Evolutionary conservation across 2,329 filamentous ascomycete species (phyloP), one percentile per base, ranked within the genome.

Genomic region (Leptosphaerulina australis): DNA sequence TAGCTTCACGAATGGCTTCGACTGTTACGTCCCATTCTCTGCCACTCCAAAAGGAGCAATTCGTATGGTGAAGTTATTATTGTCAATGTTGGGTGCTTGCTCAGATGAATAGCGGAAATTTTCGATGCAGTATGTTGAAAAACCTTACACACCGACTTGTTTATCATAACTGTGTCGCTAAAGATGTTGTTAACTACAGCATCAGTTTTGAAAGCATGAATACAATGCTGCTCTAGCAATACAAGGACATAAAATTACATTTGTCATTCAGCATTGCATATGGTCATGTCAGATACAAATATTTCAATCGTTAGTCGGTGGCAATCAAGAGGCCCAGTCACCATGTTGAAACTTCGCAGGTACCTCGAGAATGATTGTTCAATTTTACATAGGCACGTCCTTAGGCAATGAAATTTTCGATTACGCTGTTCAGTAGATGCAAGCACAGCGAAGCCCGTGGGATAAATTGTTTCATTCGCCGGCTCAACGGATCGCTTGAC

Each of bases 401-500:
- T 40, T 1, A 47, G 44, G 1, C 11, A 6, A 4, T 18, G 22
- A 3, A 47, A 29, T 4, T 29, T 24, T 8, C 17, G 22, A 14
- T 47, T 29, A 3, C 44, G 44, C 14, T 35, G 8, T 15, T 24
- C 35, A 2, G 15, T 24, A n/a, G 44, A 35, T 3, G 24, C 18
- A 6, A 47, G 20, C 36, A 40, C 40, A 3, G 40, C 22, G 9
- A 29, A 47, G 1, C 36, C 29, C 9, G 44, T 40, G 1, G 44
- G 36, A 14, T 40, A 21, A 0, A 36, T 36, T 1, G 6, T 3
- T 1, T 8, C n/a, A 7, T 20, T 33, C 1, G 7, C n/a, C 9
- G 44, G 28, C 11, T 33, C 28, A 12, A 46, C 20, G 2, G 28
- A 21, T 8, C 44, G 44, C 28, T 46, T 46, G 14, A 39, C 44